Evolutionary conservation across 805 yeast genomes (phyloP).

Genomic region (Wickerhamiella galacta): DNA sequence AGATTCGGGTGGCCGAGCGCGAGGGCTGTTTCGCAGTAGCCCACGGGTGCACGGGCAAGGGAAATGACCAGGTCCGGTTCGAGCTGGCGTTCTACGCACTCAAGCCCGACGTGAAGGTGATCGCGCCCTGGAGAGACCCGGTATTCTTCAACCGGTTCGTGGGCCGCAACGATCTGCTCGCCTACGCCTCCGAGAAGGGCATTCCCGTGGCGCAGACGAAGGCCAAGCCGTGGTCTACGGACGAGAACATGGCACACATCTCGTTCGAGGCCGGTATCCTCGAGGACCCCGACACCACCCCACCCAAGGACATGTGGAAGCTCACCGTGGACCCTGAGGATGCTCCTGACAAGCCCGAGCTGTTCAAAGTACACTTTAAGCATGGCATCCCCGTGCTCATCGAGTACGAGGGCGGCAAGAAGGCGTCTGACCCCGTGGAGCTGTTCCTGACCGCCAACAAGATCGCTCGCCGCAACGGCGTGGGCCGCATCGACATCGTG

Average conservation of each 20-base stretch:
- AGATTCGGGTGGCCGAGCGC: slow-evolving; percentile 88
- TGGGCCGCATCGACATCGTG: slow-evolving; percentile 97
- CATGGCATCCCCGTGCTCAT: slow-evolving; percentile 82
- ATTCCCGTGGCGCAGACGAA: slow-evolving; percentile 95
- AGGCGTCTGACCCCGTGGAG: slow-evolving; percentile 76
- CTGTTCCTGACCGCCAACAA: slow-evolving; percentile 84
- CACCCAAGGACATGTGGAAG: slow-evolving; percentile 99
- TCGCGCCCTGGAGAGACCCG: slow-evolving; percentile 99
- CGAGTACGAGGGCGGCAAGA: slow-evolving; percentile 39
- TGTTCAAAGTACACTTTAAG: slow-evolving; percentile 62
- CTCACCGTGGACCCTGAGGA: slow-evolving; percentile 88
- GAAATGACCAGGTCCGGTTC: slow-evolving; percentile 98
- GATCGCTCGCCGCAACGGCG: slow-evolving; percentile 97
- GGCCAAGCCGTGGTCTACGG: slow-evolving; percentile 99
- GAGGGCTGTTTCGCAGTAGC: slow-evolving; percentile 98
- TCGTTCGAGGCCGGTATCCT: slow-evolving; percentile 98
- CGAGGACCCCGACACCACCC: slow-evolving; percentile 97
- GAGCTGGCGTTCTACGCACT: slow-evolving; percentile 94
- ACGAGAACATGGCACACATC: slow-evolving; percentile 97
- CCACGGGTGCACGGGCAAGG: slow-evolving; percentile 99
- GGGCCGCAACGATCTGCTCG: slow-evolving; percentile 92
- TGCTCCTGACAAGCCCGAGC: slow-evolving; percentile 90
- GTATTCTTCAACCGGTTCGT: slow-evolving; percentile 87
- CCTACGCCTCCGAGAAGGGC: slow-evolving; percentile 78
- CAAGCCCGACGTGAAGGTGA: slow-evolving; percentile 90